Evolutionary conservation across 345 rosid genomes (phyloP).

Genomic region (Dipteronia sinensis): DNA sequence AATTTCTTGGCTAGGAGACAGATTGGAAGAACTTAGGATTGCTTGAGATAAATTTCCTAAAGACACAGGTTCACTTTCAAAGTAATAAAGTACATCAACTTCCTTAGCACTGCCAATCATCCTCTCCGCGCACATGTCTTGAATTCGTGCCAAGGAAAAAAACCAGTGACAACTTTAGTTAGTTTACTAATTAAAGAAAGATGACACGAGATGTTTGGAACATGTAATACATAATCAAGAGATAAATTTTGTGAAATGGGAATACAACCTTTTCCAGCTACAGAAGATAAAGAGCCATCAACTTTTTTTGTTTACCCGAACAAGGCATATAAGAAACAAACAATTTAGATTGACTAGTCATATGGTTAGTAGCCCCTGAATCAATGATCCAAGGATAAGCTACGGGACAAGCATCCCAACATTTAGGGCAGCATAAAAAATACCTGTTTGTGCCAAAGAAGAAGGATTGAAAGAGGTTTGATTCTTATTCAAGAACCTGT

Average conservation of each 20-base stretch:
- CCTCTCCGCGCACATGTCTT: neutral
- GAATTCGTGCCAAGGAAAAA: neutral
- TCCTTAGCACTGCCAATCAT: neutral
- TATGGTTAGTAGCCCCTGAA: too few relatives aligned
- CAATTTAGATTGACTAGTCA: too few relatives aligned
- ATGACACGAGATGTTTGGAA: neutral
- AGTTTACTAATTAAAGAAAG: neutral
- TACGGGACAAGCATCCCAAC: too few relatives aligned
- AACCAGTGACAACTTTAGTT: neutral
- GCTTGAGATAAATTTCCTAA: neutral
- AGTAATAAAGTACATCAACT: neutral
- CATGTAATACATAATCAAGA: neutral
- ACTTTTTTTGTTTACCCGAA: neutral
- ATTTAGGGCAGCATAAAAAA: too few relatives aligned
- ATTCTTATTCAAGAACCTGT: too few relatives aligned
- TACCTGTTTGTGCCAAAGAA: too few relatives aligned
- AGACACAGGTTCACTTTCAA: neutral
- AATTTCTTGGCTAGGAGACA: neutral
- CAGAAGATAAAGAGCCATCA: neutral
- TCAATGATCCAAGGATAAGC: too few relatives aligned
- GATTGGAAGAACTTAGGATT: neutral
- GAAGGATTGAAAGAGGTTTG: too few relatives aligned
- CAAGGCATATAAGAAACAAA: neutral
- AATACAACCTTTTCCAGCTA: neutral
- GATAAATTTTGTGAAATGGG: neutral